These are phyloP conservation scores for Candida methanosorbosa DNA, from an alignment of 805 yeast genomes.

Conservation along the genomic window DNA sequence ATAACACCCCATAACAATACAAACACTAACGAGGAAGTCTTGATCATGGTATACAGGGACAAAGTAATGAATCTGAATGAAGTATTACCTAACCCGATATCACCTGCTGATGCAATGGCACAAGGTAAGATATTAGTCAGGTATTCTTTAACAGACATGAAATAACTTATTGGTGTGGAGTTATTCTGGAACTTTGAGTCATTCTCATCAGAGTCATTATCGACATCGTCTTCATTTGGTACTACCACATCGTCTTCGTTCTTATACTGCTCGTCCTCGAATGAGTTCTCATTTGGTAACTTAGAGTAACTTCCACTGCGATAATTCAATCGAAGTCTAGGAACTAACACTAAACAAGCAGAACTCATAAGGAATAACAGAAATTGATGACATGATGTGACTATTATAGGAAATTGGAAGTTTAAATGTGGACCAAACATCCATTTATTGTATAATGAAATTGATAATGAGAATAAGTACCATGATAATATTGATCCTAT, in stretches of 20 bases:
- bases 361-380: constrained; percentile 51
- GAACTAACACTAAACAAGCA: constrained; percentile 33
- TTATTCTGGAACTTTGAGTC: too few species aligned
- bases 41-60: constrained; percentile 86
- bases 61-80: constrained; percentile 74
- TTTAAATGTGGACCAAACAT: constrained; percentile 83
- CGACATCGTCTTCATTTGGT: constrained; percentile 3
- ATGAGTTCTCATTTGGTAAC: neutral
- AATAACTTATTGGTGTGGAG: constrained; percentile 10
- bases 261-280: neutral
- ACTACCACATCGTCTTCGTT: constrained; percentile 2
- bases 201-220: constrained; percentile 1
- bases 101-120: constrained; percentile 82
- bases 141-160: constrained; percentile 30
- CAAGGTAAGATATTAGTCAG: constrained; percentile 65
- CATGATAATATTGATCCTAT: constrained; percentile 31
- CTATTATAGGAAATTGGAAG: constrained; percentile 74
- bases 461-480: constrained; percentile 62
- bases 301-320: neutral
- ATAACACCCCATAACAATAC: constrained; percentile 83
- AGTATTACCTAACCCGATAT: constrained; percentile 86
- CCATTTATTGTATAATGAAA: constrained; percentile 89
- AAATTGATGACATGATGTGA: constrained; percentile 81
- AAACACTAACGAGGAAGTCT: constrained; percentile 81
- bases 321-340: constrained; percentile 36